Evolutionary conservation across 208 protist genomes (phyloP), one percentile per base, ranked within the genome.

Genomic region (Trichomonas gallinae): DNA sequence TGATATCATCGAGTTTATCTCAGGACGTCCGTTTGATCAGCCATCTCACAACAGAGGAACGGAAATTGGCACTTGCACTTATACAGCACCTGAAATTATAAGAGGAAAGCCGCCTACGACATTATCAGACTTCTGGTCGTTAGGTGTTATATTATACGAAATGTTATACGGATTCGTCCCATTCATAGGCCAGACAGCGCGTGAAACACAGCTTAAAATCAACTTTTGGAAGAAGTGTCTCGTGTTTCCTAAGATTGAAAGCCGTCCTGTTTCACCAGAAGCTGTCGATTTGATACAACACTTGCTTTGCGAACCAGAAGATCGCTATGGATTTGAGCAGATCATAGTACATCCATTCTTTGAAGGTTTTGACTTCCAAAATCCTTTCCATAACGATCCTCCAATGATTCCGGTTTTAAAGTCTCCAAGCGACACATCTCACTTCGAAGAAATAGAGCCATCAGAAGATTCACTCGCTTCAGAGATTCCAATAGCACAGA

Each of bases 141-240:
- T 98, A 0, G 98, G 98, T 89, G 97, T 97, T 9, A 98, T 98
- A 45, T 58, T 98, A 0, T 98, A 97, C 96, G 98, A 98, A 96
- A 98, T 97, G 96, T 83, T 98, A 0, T 96, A 97, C 51, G 98
- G 98, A 23, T 98, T 98, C 97, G 97, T 97, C 15, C 98, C 98
- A 40, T 98, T 98, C 51, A 96, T 97, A 42, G 97, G 91, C 31
- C 97, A 98, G 42, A 96, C 97, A 45, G 63, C 97, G 0, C 63
- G 97, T 0, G 97, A 97, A 17, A 98, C 97, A 9, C 98, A 97
- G 96, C 89, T 97, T 45, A 98, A 98, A n/a, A 98, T 98, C 96
- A 48, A 98, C 17, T 97, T 98, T 96, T 98, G 96, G 45, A 96
- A 96, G 45, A 46, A 97, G 63, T 97, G 96, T 4, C 83, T 98